Conservation (phyloP, 2,329 filamentous ascomycete species). For the Didymella sp. region DNA sequence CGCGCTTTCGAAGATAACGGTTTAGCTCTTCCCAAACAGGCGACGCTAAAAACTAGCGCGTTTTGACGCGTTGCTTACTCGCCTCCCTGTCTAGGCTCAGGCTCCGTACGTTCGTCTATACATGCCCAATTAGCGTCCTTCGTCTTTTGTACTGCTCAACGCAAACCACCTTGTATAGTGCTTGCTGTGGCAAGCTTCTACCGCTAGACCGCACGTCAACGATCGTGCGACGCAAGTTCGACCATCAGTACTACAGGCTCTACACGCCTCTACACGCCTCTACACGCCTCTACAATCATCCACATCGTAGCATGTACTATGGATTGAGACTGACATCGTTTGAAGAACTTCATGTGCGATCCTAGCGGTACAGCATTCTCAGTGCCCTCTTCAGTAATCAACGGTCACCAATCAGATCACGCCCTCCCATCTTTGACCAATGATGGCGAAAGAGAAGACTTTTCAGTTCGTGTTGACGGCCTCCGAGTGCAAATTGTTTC, state of each 20-base stretch:
- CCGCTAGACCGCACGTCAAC: background rate
- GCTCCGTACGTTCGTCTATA: background rate
- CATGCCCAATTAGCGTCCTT: background rate
- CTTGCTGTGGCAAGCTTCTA: background rate
- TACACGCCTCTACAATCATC: background rate
- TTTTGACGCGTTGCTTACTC: background rate
- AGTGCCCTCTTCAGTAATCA: background rate
- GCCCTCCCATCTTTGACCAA: background rate
- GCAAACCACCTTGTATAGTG: background rate
- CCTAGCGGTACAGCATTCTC: too few species aligned
- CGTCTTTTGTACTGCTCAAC: background rate
- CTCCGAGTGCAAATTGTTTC: too few species aligned
- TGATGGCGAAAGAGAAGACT: background rate
- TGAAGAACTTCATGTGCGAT: too few species aligned
- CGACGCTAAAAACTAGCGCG: too few species aligned
- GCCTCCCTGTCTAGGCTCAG: background rate
- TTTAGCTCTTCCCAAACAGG: background rate
- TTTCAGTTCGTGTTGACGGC: too few species aligned
- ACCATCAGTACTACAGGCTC: too few species aligned
- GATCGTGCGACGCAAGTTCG: too few species aligned
- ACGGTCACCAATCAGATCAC: background rate
- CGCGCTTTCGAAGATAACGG: too few species aligned
- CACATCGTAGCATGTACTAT: background rate
- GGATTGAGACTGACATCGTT: background rate
- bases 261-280: too few species aligned